Conservation (phyloP, 2,329 filamentous ascomycete genomes). For the Aureobasidium pullulans region DNA sequence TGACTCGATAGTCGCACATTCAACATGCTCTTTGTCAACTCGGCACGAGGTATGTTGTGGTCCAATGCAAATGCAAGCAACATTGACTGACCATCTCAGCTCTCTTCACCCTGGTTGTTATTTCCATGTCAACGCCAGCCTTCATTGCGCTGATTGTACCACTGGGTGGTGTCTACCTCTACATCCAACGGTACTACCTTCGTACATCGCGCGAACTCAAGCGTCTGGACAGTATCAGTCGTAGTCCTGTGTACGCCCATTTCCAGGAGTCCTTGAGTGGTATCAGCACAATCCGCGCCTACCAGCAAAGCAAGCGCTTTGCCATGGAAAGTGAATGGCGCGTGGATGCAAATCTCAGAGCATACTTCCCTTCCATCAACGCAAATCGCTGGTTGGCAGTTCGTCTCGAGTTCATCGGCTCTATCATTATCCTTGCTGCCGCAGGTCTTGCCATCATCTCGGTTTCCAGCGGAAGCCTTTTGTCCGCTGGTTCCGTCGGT, state of each 20-base stretch:
- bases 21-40: conserved; percentile 67
- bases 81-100: conserved; percentile 26
- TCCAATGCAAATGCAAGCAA: conserved; percentile 6
- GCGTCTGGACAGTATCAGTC: conserved; percentile 86
- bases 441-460: conserved; percentile 77
- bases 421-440: conserved; percentile 81
- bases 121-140: conserved; percentile 70
- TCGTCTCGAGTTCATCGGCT: conserved; percentile 90
- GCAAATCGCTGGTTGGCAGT: conserved; percentile 87
- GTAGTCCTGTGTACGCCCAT: conserved; percentile 94
- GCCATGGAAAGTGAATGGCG: conserved; percentile 94
- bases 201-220: conserved; percentile 94
- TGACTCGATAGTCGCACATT: conserved; percentile 60
- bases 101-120: conserved; percentile 77
- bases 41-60: conserved; percentile 38
- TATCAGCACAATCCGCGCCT: conserved; percentile 90
- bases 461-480: conserved; percentile 57
- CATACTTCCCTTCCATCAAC: conserved; percentile 93
- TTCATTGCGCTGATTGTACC: conserved; percentile 79
- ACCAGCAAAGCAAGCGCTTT: conserved; percentile 81
- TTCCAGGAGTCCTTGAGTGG: conserved; percentile 96
- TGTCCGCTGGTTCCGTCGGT: conserved; percentile 73
- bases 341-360: conserved; percentile 86
- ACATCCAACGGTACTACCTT: conserved; percentile 94
- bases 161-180: conserved; percentile 73